Evolutionary conservation across 2,329 filamentous ascomycete species (phyloP), one percentile per base, ranked within the genome.

Genomic region (Pseudogymnoascus pannorum): DNA sequence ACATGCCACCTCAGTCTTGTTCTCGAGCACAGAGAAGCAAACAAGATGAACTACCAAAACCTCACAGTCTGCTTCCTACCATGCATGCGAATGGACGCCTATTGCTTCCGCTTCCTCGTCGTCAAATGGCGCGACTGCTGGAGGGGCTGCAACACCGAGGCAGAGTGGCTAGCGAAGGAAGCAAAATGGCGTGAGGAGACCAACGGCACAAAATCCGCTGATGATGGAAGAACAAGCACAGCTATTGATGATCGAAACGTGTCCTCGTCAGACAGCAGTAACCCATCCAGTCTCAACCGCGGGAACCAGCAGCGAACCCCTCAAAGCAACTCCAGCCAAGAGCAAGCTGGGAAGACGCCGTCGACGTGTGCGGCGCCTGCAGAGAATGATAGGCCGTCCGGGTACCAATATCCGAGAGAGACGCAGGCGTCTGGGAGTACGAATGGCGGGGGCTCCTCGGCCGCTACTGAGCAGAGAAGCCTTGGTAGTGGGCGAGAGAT

Each of bases 11-110:
- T 97, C 57, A 96, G 92, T 69, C 82, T 97, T 24, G 82, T 97
- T 8, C 86, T 96, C 68, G 92, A 91, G 1, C 93, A 96, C 73
- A 89, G 92, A 22, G 91, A 95, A 66, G 92, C 93, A 78, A 97
- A 97, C 82, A 96, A 96, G 78, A 97, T 97, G 93, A 91, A 96
- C 72, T 96, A 93, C 72, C 87, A 91, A 71, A 97, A 97, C 67
- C 79, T 97, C 22, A 96, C 92, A 76, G 96, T 97, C 68, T 97
- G 93, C 77, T 97, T 97, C 75, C 92, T 96, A 74, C 93, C 93
- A 3, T 96, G 92, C 74, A 91, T 97, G 84, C 96, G 93, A 76
- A 94, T 97, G 63, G 93, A 97, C 70, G 87, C 87, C 1, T 95
- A 93, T 73, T 95, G 91, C 73, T 97, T 97, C 81, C 91, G 92